Base-by-base conservation (phyloP, 768 basidiomycete genomes). In the Cubamyces sp. region DNA sequence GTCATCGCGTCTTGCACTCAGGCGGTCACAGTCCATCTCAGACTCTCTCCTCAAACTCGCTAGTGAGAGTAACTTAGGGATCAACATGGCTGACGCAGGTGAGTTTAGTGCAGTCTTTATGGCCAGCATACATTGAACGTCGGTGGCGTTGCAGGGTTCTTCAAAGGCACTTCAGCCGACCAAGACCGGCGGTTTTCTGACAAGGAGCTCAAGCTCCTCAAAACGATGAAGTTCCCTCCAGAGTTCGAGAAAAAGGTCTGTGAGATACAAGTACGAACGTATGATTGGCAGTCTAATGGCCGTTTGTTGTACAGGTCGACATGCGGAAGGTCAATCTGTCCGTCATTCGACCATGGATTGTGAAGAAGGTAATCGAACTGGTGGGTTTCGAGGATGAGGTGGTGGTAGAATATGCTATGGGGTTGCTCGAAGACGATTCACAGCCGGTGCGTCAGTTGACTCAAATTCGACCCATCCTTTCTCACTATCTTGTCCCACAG, bases 311-410 rank as follows among this genome's bases (percentile, higher is more conserved):
- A 18, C 45, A 92, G 92, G 94, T 97, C 47, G 96, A 98, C 73
- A 90, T 96, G 85, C 86, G 92, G 39, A 96, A 98, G 81, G 94
- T 98, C 63, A 97, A 98, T 74, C 69, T 98, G 63, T 80, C 84
- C 18, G 94, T 98, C 68, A 91, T 99, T 71, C 82, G 92, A 61
- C 93, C 94, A 3, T 99, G 97, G 97, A 88, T 98, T 62, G 91
- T 92, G 15, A 94, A 94, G 81, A 91, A 92, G 75, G 89, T 97
- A 59, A 84, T 90, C 3, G 92, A 95, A 60, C 82, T 97, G 21
- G 86, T 95, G 45, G 94, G 96, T 2, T 87, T 98, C 40, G 97
- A 99, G 70, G 97, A 99, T 74, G 97, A 99, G 73, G 88, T 99
- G 45, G 89, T 98, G 43, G 87, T 98, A 28, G 96, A 98, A 71